phyloP scores from a whole-genome alignment of 495 filamentous ascomycete genomes.

The Amorphotheca resinae region DNA sequence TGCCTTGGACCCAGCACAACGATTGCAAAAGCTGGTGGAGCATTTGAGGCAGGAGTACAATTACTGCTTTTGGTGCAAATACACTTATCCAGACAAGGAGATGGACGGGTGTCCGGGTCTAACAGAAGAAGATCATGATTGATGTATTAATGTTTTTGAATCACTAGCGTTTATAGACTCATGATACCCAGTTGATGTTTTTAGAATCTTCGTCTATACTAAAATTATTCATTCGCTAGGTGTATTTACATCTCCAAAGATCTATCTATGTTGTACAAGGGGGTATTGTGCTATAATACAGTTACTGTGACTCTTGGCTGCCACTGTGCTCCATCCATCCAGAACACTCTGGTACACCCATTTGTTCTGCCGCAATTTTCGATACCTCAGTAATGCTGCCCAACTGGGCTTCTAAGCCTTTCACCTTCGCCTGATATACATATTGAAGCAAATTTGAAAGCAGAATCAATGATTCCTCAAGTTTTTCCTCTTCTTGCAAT shows the following conservation, averaged over 20 bases:
- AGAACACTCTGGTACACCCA: conserved; percentile 18
- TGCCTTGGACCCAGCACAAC: conserved; percentile 47
- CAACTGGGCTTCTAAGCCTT: conserved; percentile 1
- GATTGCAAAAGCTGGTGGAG: conserved; percentile 47
- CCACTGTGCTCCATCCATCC: background rate
- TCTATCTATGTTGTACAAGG: too few relatives aligned
- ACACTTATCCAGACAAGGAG: conserved; percentile 51
- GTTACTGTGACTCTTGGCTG: background rate
- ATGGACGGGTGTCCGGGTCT: conserved; percentile 87
- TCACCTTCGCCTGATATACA: conserved; percentile 17
- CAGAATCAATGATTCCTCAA: conserved; percentile 38
- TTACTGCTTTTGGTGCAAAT: conserved; percentile 99
- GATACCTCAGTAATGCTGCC: background rate
- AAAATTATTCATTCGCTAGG: background rate
- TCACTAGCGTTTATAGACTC: conserved; percentile 9
- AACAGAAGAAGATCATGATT: conserved; percentile 90
- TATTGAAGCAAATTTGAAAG: conserved; percentile 37
- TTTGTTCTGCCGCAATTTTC: conserved; percentile 9
- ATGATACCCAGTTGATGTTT: conserved; percentile 17
- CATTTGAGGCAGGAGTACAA: conserved; percentile 55
- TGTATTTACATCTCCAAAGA: background rate
- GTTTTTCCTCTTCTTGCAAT: conserved; percentile 28
- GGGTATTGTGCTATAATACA: too few relatives aligned
- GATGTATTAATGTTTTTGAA: conserved; percentile 1
- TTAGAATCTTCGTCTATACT: background rate